phyloP scores from a whole-genome alignment of 805 yeast genomes.

The Blastobotrys mokoenaii region DNA sequence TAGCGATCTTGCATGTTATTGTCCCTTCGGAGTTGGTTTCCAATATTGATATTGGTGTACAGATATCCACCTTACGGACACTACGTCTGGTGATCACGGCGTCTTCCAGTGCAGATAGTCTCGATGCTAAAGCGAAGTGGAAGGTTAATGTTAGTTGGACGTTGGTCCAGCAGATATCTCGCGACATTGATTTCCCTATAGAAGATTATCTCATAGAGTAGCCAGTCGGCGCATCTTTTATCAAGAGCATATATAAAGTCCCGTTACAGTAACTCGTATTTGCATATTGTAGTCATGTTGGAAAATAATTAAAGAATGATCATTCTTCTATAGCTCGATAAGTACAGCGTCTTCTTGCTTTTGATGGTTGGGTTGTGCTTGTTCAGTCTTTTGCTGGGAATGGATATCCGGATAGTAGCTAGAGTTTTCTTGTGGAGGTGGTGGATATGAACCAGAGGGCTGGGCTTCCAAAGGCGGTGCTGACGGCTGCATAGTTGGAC shows the following conservation, averaged over 20 bases:
- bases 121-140: conserved; percentile 70
- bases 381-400: conserved; percentile 8
- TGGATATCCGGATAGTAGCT: not conserved
- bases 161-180: conserved; percentile 49
- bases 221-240: not conserved
- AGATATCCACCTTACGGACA: conserved; percentile 51
- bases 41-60: conserved; percentile 33
- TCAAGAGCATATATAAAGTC: not conserved
- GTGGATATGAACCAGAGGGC: not conserved
- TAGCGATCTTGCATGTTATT: conserved; percentile 73
- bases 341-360: conserved; percentile 16
- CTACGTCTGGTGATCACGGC: conserved; percentile 42
- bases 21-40: conserved; percentile 30
- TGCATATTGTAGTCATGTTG: not conserved
- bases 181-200: conserved; percentile 57
- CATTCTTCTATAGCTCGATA: conserved; percentile 15
- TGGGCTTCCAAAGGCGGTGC: not conserved
- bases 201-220: conserved; percentile 47
- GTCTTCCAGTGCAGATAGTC: conserved; percentile 39
- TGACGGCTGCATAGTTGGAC: too few species aligned
- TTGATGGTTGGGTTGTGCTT: not conserved
- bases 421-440: not conserved
- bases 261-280: too few species aligned
- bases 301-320: not conserved
- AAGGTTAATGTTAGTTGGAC: conserved; percentile 67